Base-by-base conservation (phyloP, 2,329 filamentous ascomycete genomes). In the Davidsoniella neocaledoniae region DNA sequence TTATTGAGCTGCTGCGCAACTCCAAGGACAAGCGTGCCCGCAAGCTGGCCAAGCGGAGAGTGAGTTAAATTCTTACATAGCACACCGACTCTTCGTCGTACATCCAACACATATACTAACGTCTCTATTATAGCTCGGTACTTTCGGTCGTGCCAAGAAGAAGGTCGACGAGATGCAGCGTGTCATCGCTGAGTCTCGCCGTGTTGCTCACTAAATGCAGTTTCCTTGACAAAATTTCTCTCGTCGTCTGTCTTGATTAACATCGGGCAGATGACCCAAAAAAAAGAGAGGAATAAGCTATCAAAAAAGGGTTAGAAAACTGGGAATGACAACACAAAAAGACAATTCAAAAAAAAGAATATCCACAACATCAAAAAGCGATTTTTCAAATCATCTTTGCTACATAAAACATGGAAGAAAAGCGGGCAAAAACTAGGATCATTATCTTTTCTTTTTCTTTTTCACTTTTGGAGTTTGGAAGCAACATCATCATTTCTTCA, bases 81-180 rank as follows among this genome's bases (percentile, higher is more conserved):
- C 14, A 26, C 2, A 21, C 14, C 12, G 5, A 17, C 23, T 5
- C 14, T 21, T 25, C 9, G 16, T 25, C 44, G 10, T 16, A 17
- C 3, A 10, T 12, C 10, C 33, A 39, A 46, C 12, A 19, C 2
- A 12, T 33, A 36, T 16, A 54, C 61, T 63, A 55, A 63, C 57
- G 52, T 23, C 29, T 33, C 29, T 3, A 52, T 26, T 51, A 53
- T 58, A 91, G 83, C 88, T 98, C 76, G 91, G 91, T 69, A 96
- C 91, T 63, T 96, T 96, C 72, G 85, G 86, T 66, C 90, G 91
- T 71, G 90, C 90, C 66, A 98, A 98, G 90, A 82, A 79, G 69
- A 98, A 98, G 90, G 91, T 98, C 61, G 91, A 98, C 69, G 90
- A 96, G 76, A 86, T 98, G 74, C 86, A 87, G 74, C 81, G 86